These are phyloP conservation scores for Ramalina peruviana DNA, from an alignment of 495 filamentous ascomycete species.

Conservation along the genomic window DNA sequence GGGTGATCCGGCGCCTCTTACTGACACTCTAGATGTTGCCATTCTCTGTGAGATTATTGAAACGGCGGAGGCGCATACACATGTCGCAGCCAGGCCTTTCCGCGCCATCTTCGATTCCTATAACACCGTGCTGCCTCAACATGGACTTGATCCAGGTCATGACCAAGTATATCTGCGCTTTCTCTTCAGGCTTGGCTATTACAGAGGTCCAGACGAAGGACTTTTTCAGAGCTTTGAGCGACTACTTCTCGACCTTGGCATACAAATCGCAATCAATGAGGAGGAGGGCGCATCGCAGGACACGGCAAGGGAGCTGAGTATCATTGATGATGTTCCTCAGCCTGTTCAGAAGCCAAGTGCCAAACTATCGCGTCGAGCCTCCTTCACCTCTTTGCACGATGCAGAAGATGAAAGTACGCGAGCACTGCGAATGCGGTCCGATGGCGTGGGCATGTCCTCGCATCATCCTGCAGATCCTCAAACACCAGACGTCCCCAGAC, in stretches of 20 bases:
- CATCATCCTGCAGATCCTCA: no score
- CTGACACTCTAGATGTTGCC: slow-evolving; percentile 47
- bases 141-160: slow-evolving; percentile 55
- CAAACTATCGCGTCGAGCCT: slow-evolving; percentile 36
- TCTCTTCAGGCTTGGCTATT: slow-evolving; percentile 65
- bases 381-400: slow-evolving; percentile 43
- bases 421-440: slow-evolving; percentile 23
- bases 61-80: slow-evolving; percentile 50
- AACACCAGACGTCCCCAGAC: slow-evolving; percentile 4
- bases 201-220: slow-evolving; percentile 28
- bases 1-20: slow-evolving; percentile 6
- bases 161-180: slow-evolving; percentile 63
- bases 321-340: slow-evolving; percentile 13
- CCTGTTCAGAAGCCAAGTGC: slow-evolving; percentile 7
- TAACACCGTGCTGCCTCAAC: slow-evolving; percentile 50
- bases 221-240: slow-evolving; percentile 55
- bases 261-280: slow-evolving; percentile 48
- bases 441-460: no score
- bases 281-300: slow-evolving; percentile 25
- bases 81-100: slow-evolving; percentile 51
- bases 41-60: slow-evolving; percentile 65
- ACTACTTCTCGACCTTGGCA: slow-evolving; percentile 48
- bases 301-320: slow-evolving; percentile 2
- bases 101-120: slow-evolving; percentile 72
- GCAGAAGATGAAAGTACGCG: slow-evolving; percentile 35